These are phyloP conservation scores for Arxiozyma slooffiae DNA, from an alignment of 1,139 yeast genomes.

Conservation along the genomic window DNA sequence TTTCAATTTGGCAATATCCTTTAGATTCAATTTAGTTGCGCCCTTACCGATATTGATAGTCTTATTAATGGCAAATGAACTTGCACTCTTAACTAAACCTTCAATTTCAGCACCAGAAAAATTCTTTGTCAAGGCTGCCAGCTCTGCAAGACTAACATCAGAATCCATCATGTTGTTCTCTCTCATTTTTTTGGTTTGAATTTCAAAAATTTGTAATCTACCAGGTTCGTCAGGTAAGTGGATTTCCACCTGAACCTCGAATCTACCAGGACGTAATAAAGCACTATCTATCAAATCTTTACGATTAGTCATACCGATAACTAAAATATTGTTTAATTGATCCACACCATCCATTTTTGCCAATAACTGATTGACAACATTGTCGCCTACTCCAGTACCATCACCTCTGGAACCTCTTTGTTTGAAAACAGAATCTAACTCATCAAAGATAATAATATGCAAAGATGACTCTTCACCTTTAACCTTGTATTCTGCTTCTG, in stretches of 20 bases:
- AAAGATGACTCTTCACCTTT: constrained; percentile 90
- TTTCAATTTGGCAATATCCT: constrained; percentile 57
- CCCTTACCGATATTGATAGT: constrained; percentile 81
- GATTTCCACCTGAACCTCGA: constrained; percentile 94
- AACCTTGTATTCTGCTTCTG: constrained; percentile 85
- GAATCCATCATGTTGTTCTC: constrained; percentile 63
- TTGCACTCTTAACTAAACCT: constrained; percentile 91
- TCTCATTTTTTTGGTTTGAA: constrained; percentile 85
- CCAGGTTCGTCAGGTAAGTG: constrained; percentile 93
- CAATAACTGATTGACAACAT: constrained; percentile 90
- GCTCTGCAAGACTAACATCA: constrained; percentile 70
- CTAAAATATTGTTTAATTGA: constrained; percentile 84
- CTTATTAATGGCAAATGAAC: constrained; percentile 84
- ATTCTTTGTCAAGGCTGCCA: constrained; percentile 78
- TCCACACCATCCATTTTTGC: constrained; percentile 99
- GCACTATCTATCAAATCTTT: constrained; percentile 91
- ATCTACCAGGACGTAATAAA: constrained; percentile 93
- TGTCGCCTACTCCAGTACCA: constrained; percentile 98
- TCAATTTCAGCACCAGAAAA: constrained; percentile 98
- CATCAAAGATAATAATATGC: constrained; percentile 94
- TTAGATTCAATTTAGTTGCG: constrained; percentile 47
- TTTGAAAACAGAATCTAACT: constrained; percentile 93
- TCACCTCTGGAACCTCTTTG: constrained; percentile 96
- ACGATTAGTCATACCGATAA: constrained; percentile 98
- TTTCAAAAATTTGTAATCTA: constrained; percentile 78